Percentiles rank a stretch among this genome's conserved stretches.
Evolutionary conservation across 352 stramenopile species (phyloP).

Genomic region (Phytophthora ramorum): DNA sequence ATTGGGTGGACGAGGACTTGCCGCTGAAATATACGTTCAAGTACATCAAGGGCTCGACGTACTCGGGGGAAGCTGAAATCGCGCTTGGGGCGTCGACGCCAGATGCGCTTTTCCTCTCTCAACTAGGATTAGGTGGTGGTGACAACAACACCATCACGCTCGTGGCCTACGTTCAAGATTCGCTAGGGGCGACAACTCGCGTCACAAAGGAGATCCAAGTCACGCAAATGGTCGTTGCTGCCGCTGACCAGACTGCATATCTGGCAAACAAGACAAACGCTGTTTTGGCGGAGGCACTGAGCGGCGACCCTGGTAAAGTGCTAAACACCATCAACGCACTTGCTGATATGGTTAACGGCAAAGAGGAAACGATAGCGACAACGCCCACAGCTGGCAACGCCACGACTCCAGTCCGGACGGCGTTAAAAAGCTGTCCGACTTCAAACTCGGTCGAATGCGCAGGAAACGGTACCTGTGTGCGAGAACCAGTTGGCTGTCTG

Average conservation of each 20-base stretch:
- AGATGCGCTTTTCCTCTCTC: slow-evolving; percentile 57
- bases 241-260: slow-evolving; percentile 57
- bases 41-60: slow-evolving; percentile 69
- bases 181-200: slow-evolving; percentile 54
- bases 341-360: slow-evolving; percentile 65
- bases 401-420: slow-evolving; percentile 31
- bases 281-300: slow-evolving; percentile 54
- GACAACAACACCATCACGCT: slow-evolving; percentile 71
- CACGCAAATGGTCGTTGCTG: slow-evolving; percentile 46
- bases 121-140: slow-evolving; percentile 60
- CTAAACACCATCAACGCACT: slow-evolving; percentile 73
- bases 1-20: slow-evolving; percentile 76
- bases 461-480: slow-evolving; percentile 55
- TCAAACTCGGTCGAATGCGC: slow-evolving; percentile 50
- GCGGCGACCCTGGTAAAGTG: slow-evolving; percentile 63
- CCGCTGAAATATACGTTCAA: slow-evolving; percentile 77
- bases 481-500: slow-evolving; percentile 45
- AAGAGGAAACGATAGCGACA: slow-evolving; percentile 44
- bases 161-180: slow-evolving; percentile 67
- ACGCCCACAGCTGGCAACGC: slow-evolving; percentile 18
- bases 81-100: slow-evolving; percentile 61
- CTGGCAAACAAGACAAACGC: slow-evolving; percentile 59
- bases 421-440: slow-evolving; percentile 60
- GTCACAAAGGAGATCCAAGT: slow-evolving; percentile 63
- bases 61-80: slow-evolving; percentile 54